phyloP scores from a whole-genome alignment of 495 filamentous ascomycete species.

The Neurospora sp. region DNA sequence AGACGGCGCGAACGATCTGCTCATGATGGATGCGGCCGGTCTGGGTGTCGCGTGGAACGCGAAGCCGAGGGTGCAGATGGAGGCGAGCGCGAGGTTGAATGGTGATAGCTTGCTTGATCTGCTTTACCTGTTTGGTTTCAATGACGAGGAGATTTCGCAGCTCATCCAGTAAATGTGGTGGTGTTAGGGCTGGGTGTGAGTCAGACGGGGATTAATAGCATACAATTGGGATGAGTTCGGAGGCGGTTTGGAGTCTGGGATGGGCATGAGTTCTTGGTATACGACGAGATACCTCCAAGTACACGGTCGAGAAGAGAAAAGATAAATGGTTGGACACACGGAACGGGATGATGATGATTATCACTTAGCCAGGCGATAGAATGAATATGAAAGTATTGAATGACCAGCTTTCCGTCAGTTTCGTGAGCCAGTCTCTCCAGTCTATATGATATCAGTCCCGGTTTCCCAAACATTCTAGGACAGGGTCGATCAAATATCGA shows the following conservation, averaged over 20 bases:
- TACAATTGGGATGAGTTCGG: background rate
- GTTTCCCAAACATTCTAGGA: background rate
- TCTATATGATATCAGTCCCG: background rate
- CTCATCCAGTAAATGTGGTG: constrained; percentile 21
- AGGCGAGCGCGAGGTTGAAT: constrained; percentile 75
- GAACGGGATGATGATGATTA: background rate
- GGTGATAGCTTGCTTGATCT: constrained; percentile 68
- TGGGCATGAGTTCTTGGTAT: background rate
- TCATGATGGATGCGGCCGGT: constrained; percentile 84
- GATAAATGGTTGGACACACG: background rate
- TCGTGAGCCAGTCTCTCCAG: background rate
- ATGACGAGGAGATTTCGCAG: constrained; percentile 50
- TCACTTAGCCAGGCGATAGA: background rate
- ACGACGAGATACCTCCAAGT: background rate
- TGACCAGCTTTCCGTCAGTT: background rate
- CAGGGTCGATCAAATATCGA: background rate
- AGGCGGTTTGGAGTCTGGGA: background rate
- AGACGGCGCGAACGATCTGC: constrained; percentile 89
- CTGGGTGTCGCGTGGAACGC: constrained; percentile 90
- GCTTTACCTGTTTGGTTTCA: constrained; percentile 74
- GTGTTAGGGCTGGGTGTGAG: background rate
- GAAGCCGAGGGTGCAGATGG: constrained; percentile 81
- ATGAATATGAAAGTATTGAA: background rate
- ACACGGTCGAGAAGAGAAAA: background rate
- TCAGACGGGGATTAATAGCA: background rate